Percentiles rank a stretch among this genome's conserved stretches.
Evolutionary conservation across 768 basidiomycete species (phyloP).

Genomic region (Lyophyllum semitale): DNA sequence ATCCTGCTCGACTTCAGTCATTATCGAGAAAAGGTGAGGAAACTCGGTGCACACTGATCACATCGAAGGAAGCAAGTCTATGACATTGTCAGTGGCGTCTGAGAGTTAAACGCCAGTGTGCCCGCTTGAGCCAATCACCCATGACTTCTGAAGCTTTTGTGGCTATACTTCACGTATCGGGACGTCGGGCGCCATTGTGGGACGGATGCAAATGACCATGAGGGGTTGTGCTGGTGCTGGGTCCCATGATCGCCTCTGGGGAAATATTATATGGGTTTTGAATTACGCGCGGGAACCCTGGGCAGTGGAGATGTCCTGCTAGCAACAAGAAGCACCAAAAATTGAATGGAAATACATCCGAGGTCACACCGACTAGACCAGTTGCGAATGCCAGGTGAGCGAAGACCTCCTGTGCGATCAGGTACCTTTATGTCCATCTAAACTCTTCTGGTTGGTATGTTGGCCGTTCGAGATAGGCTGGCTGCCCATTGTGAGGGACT

Average conservation of each 20-base stretch:
- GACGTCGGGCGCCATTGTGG: not conserved
- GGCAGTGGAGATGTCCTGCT: not conserved
- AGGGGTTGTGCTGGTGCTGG: not conserved
- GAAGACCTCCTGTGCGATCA: too few species aligned
- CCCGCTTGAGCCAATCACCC: not conserved
- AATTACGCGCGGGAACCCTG: not conserved
- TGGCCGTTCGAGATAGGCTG: too few species aligned
- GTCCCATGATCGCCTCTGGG: not conserved
- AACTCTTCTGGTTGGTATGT: too few species aligned
- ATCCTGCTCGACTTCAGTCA: too few species aligned
- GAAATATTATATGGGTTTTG: not conserved
- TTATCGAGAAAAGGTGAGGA: too few species aligned
- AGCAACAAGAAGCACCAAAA: not conserved
- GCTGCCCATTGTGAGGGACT: too few species aligned
- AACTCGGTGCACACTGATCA: not conserved
- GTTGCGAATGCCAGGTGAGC: not conserved
- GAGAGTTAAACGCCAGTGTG: not conserved
- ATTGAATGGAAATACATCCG: conserved; percentile 5
- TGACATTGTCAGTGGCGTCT: too few species aligned
- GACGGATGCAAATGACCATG: not conserved
- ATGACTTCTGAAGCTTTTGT: conserved; percentile 7
- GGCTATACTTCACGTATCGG: not conserved
- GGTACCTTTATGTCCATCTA: too few species aligned
- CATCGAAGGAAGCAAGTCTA: not conserved
- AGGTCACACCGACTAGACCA: conserved; percentile 10